Percentiles rank a stretch among this genome's conserved stretches.
phyloP scores from a whole-genome alignment of 2,329 filamentous ascomycete species.

The Didymosphaeria variabile region DNA sequence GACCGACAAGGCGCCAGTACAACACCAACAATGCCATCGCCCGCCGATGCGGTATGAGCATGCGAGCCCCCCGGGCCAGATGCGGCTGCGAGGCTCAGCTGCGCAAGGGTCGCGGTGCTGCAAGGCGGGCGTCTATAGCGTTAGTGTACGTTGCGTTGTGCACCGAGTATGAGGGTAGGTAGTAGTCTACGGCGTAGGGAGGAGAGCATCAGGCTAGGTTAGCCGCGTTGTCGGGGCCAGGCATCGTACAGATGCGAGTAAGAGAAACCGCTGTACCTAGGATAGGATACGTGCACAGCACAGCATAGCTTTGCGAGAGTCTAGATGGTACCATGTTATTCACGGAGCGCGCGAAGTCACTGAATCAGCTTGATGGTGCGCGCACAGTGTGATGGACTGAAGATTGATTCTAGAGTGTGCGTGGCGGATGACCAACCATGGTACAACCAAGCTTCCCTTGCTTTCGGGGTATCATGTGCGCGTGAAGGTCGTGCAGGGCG shows the following conservation, averaged over 20 bases:
- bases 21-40: not conserved
- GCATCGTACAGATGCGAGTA: constrained; percentile 1
- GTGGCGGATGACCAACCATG: not conserved
- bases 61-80: constrained; percentile 10
- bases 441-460: constrained; percentile 11
- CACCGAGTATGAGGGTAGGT: not conserved
- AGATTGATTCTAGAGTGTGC: not conserved
- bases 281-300: not conserved
- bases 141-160: constrained; percentile 7
- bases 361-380: not conserved
- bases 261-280: not conserved
- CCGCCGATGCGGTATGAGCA: not conserved
- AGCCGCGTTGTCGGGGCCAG: not conserved
- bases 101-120: constrained; percentile 2
- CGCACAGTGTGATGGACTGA: not conserved
- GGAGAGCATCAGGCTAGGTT: not conserved
- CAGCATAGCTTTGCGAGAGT: not conserved
- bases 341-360: constrained; percentile 5
- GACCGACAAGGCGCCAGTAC: not conserved
- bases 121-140: constrained; percentile 5
- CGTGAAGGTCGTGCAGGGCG: not conserved
- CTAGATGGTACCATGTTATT: constrained; percentile 3
- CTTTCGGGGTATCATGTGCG: constrained; percentile 4
- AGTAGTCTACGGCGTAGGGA: constrained; percentile 3
- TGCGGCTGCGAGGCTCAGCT: constrained; percentile 16